Evolutionary conservation across 1,139 yeast species (phyloP).

Genomic region (Eremothecium cymbalariae): DNA sequence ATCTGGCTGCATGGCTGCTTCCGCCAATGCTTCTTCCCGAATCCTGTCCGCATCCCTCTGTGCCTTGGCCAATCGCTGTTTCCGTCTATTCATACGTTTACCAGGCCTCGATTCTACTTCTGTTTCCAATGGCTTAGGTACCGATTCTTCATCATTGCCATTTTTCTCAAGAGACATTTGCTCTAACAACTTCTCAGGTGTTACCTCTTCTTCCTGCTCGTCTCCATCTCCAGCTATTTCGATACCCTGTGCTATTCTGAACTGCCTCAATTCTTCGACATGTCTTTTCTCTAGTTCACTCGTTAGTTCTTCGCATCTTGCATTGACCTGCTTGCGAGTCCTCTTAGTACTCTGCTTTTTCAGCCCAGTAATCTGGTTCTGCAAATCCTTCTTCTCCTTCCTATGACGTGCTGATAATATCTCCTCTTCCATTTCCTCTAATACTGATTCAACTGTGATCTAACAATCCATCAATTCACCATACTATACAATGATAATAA

Average conservation of each 20-base stretch:
- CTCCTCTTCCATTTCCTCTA: conserved; percentile 37
- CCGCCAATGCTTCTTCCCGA: conserved; percentile 60
- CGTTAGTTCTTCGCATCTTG: conserved; percentile 54
- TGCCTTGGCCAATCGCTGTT: conserved; percentile 70
- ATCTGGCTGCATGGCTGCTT: conserved; percentile 61
- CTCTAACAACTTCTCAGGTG: conserved; percentile 59
- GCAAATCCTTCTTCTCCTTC: conserved; percentile 59
- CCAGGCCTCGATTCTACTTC: conserved; percentile 31
- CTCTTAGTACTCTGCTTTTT: conserved; percentile 80
- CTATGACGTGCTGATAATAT: conserved; percentile 55
- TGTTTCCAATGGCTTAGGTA: conserved; percentile 8
- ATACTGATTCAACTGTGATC: conserved; percentile 10
- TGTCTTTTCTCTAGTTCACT: conserved; percentile 48
- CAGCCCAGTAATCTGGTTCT: conserved; percentile 60
- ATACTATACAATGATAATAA: no score
- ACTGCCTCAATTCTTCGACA: conserved; percentile 38
- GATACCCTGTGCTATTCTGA: conserved; percentile 12
- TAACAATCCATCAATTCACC: no score
- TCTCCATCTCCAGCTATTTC: conserved; percentile 13
- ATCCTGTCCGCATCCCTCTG: conserved; percentile 59
- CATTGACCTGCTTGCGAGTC: conserved; percentile 51
- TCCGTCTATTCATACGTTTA: conserved; percentile 62
- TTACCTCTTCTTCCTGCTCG: conserved; percentile 37
- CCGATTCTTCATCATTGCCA: conserved; percentile 14
- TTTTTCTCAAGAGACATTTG: conserved; percentile 39